Percentiles rank a stretch among this genome's conserved stretches.
These are phyloP conservation scores for Cytospora chrysosperma DNA, from an alignment of 2,329 filamentous ascomycete species.

Conservation along the genomic window DNA sequence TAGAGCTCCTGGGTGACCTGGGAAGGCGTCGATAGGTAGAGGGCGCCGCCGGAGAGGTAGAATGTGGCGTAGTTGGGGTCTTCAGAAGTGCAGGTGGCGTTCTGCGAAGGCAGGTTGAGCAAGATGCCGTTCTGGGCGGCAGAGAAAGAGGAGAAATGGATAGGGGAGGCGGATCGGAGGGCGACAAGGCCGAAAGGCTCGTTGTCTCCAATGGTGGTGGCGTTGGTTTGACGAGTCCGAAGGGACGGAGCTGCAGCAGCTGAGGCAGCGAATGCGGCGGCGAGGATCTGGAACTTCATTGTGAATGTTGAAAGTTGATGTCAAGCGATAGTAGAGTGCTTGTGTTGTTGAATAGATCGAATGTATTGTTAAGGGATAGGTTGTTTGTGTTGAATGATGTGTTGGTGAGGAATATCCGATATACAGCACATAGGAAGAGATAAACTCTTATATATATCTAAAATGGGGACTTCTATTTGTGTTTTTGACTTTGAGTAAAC, in stretches of 20 bases:
- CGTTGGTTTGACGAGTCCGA: slow-evolving; percentile 25
- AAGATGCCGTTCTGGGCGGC: slow-evolving; percentile 46
- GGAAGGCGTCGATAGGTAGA: slow-evolving; percentile 47
- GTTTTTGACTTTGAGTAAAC: neutral
- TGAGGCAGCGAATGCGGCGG: slow-evolving; percentile 46
- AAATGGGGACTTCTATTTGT: neutral
- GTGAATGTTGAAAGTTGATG: slow-evolving; percentile 26
- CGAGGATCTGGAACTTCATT: slow-evolving; percentile 51
- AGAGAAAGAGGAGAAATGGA: slow-evolving; percentile 48
- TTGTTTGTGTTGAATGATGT: neutral
- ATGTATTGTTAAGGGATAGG: neutral
- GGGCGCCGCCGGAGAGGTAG: slow-evolving; percentile 44
- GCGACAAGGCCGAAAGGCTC: slow-evolving; percentile 48
- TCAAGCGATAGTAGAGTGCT: slow-evolving; percentile 1
- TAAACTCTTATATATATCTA: slow-evolving; percentile 5
- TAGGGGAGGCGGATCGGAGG: slow-evolving; percentile 47
- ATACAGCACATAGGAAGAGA: neutral
- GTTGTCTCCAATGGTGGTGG: slow-evolving; percentile 25
- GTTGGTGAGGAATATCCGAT: neutral
- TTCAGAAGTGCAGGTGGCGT: slow-evolving; percentile 48
- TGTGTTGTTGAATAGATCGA: slow-evolving; percentile 3
- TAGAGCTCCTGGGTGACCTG: slow-evolving; percentile 48
- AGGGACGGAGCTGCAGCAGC: slow-evolving; percentile 33
- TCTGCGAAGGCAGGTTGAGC: slow-evolving; percentile 43
- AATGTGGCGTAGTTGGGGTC: slow-evolving; percentile 48